These are phyloP conservation scores for Lagenidium sp. DNA, from an alignment of 352 stramenopile species.

Conservation along the genomic window DNA sequence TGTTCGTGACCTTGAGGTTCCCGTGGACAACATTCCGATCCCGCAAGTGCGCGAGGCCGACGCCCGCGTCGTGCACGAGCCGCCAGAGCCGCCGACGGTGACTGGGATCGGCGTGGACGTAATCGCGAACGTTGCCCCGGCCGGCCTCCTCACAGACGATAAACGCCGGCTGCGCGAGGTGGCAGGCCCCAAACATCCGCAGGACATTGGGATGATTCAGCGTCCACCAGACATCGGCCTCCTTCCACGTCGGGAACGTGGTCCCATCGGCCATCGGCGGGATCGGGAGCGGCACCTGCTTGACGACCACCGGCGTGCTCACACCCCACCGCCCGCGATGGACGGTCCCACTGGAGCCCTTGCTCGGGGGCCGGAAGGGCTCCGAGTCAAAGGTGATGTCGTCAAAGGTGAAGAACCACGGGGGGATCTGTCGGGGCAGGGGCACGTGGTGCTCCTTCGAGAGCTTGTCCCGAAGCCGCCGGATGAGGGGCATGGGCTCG, in stretches of 20 bases:
- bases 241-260: neutral
- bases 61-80: slow-evolving; percentile 21
- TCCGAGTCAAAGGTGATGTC: slow-evolving; percentile 7
- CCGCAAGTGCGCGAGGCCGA: slow-evolving; percentile 54
- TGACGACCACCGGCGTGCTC: slow-evolving; percentile 11
- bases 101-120: slow-evolving; percentile 3
- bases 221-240: slow-evolving; percentile 20
- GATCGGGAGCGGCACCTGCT: slow-evolving; percentile 9
- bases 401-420: slow-evolving; percentile 18
- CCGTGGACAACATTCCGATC: slow-evolving; percentile 51
- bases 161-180: slow-evolving; percentile 16
- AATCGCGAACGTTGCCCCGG: slow-evolving; percentile 14
- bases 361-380: neutral
- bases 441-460: neutral
- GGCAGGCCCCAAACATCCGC: slow-evolving; percentile 23
- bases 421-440: slow-evolving; percentile 5
- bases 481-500: neutral
- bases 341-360: slow-evolving; percentile 6
- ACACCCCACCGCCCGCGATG: slow-evolving; percentile 7
- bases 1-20: slow-evolving; percentile 81
- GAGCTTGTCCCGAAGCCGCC: neutral
- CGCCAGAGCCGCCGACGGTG: slow-evolving; percentile 7
- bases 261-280: neutral
- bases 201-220: slow-evolving; percentile 27
- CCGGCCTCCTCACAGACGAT: slow-evolving; percentile 22